Base-by-base conservation (phyloP, 2,329 filamentous ascomycete genomes). In the Aureobasidium sp. region DNA sequence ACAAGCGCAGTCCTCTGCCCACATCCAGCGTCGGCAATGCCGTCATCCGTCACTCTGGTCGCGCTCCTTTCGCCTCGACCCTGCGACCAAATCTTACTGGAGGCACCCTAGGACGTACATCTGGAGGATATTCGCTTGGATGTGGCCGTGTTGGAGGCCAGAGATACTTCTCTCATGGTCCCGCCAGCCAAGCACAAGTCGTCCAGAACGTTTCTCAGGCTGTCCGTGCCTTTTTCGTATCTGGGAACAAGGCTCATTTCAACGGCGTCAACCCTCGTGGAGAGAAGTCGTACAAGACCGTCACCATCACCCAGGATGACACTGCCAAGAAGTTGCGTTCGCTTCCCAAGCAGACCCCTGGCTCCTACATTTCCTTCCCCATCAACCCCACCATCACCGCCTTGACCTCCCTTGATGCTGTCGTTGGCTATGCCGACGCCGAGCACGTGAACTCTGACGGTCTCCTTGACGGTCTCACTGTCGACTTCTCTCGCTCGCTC, bases 121-220 rank as follows among this genome's bases (percentile, higher is more conserved):
- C 92, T 8, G 91, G 93, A 67, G 94, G 94, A n/a, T 99, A 99
- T 72, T 82, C 82, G 66, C 77, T 90, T 62, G 70, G 71, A 29
- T 90, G 90, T 34, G 87, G 87, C 36, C 82, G 86, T 51, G 74
- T 84, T 63, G 86, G 89, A 67, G 89, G 88, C 48, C 85, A 87
- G 27, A 84, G 93, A 67, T 93, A 93, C 78, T 97, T 97, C 77
- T 95, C 91, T 1, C 92, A 97, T 76, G 84, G 86, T 0, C 91
- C 93, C 1, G 88, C 90, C 11, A 85, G 87, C 8, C 91, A 91
- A 42, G 91, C 92, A 1, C 90, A 97, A 73, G 91, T 97, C 51
- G 84, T 97, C 57, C 89, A 94, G 74, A 96, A 96, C 75, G 93
- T 97, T n/a, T 96, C 91, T 14, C 87, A 91, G 68, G 94, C 91